phyloP scores from a whole-genome alignment of 2,329 filamentous ascomycete genomes.

The Cadophora luteo-olivacea region DNA sequence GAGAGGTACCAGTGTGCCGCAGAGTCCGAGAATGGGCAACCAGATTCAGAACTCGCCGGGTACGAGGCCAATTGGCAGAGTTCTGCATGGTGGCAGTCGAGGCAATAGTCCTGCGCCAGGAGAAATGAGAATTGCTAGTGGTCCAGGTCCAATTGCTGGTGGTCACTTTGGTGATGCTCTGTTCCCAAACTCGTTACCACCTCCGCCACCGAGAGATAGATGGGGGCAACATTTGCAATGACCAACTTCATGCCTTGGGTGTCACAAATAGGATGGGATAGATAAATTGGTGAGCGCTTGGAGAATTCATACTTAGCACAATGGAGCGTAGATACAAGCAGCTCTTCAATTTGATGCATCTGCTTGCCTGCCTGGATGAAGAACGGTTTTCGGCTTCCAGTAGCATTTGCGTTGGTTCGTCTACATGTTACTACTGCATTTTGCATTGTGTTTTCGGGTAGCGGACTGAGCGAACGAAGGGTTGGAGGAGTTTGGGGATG shows the following conservation, averaged over 20 bases:
- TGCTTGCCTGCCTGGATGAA: not conserved
- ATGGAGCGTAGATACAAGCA: not conserved
- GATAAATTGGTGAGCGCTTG: not conserved
- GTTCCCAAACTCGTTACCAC: slow-evolving; percentile 20
- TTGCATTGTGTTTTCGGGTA: not conserved
- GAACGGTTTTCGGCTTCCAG: not conserved
- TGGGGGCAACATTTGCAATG: slow-evolving; percentile 33
- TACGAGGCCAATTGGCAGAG: slow-evolving; percentile 28
- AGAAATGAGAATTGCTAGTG: slow-evolving; percentile 19
- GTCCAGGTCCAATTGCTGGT: not conserved
- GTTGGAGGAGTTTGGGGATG: not conserved
- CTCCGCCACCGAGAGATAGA: slow-evolving; percentile 10
- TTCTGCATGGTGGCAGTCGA: slow-evolving; percentile 29
- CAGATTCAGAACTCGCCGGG: slow-evolving; percentile 38
- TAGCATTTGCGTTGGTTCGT: not conserved
- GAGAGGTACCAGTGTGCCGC: slow-evolving; percentile 40
- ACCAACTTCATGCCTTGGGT: not conserved
- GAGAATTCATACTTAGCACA: not conserved
- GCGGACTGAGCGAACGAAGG: not conserved
- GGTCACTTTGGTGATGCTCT: slow-evolving; percentile 24
- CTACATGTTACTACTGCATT: not conserved
- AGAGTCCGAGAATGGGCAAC: slow-evolving; percentile 41
- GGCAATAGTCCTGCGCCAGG: slow-evolving; percentile 40
- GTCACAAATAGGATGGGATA: not conserved
- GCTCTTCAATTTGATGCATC: not conserved